Percentiles rank a stretch among this genome's conserved stretches.
These are phyloP conservation scores for Podospora bellae-mahoneyi DNA, from an alignment of 495 filamentous ascomycete species.

Conservation along the genomic window DNA sequence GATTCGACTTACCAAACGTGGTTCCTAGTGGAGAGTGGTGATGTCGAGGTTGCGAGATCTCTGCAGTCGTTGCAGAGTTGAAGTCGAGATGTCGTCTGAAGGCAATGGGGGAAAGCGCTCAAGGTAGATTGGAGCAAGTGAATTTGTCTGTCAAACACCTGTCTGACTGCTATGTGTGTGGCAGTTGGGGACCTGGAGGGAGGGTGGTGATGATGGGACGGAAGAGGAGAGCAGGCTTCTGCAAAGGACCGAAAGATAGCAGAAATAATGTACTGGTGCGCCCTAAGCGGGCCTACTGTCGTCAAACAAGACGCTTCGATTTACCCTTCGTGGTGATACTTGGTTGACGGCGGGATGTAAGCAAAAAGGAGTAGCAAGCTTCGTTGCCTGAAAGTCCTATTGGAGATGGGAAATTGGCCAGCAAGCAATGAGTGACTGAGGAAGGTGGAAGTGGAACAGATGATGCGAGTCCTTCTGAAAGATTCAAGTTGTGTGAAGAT, in stretches of 20 bases:
- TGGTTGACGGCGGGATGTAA: not conserved
- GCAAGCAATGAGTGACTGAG: not conserved
- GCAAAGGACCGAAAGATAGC: not conserved
- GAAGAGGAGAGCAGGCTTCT: not conserved
- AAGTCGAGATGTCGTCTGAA: not conserved
- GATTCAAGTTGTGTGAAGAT: not conserved
- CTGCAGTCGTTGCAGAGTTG: not conserved
- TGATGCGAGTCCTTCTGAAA: not conserved
- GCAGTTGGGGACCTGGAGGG: not conserved
- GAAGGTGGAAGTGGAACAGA: not conserved
- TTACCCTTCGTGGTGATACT: not conserved
- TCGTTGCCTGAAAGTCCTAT: not conserved
- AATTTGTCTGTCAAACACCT: not conserved
- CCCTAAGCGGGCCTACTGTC: not conserved
- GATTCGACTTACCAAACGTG: slow-evolving; percentile 7
- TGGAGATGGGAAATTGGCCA: not conserved
- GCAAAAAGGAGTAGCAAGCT: not conserved
- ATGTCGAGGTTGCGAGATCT: not conserved
- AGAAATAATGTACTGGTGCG: not conserved
- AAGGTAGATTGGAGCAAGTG: not conserved
- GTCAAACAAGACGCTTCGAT: not conserved
- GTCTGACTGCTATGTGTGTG: not conserved
- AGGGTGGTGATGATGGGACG: not conserved
- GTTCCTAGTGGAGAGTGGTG: not conserved
- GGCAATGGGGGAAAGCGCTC: not conserved